phyloP scores from a whole-genome alignment of 2,329 filamentous ascomycete species.

The Fusarium musae region DNA sequence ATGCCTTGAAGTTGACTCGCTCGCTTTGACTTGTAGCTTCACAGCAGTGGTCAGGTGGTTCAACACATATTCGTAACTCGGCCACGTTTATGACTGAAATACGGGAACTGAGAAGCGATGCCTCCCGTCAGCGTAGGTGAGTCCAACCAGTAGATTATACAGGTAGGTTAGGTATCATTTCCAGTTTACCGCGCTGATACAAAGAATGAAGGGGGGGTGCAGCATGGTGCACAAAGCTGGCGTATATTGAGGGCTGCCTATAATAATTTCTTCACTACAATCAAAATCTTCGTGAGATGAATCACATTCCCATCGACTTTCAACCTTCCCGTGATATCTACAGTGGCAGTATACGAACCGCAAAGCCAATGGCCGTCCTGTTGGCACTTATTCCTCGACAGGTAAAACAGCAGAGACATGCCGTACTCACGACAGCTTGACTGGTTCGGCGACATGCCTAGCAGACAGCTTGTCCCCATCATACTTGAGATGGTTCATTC shows the following conservation, averaged over 20 bases:
- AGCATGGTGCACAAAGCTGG: background rate
- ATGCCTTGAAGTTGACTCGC: background rate
- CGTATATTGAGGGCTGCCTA: background rate
- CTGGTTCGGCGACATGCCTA: background rate
- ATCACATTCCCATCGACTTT: background rate
- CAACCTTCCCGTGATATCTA: background rate
- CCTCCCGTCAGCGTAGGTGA: slow-evolving; percentile 4
- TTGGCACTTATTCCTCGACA: background rate
- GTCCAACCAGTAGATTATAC: background rate
- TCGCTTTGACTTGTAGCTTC: slow-evolving; percentile 10
- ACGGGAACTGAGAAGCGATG: background rate
- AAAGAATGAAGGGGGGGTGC: background rate
- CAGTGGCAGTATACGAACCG: background rate
- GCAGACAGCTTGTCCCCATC: background rate
- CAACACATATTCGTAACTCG: slow-evolving; percentile 15
- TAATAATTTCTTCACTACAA: background rate
- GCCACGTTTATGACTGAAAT: background rate
- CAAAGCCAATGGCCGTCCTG: background rate
- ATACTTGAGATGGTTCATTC: background rate
- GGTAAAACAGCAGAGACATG: background rate
- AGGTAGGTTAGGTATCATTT: background rate
- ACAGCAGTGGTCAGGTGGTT: slow-evolving; percentile 7
- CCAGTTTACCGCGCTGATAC: background rate
- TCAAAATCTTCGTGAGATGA: background rate
- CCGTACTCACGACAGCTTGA: background rate